Conservation (phyloP, 148 eudicot species). For the Gaultheria prostrata region DNA sequence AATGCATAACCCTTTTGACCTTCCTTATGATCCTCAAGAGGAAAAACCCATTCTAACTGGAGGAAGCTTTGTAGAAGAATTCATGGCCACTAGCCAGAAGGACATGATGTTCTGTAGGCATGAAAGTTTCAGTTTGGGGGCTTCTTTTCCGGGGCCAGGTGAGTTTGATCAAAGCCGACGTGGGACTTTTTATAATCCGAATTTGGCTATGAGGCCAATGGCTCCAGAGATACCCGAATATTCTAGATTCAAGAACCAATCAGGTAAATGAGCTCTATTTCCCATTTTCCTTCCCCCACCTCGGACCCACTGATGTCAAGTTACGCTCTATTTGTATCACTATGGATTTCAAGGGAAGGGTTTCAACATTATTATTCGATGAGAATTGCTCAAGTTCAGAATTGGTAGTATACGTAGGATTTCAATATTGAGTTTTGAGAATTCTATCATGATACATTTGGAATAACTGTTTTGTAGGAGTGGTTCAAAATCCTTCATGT, state of each 20-base stretch:
- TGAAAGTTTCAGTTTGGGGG: slow-evolving; percentile 45
- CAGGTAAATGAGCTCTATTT: slow-evolving; percentile 37
- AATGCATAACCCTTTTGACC: slow-evolving; percentile 64
- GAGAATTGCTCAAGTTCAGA: background rate
- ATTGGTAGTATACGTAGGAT: background rate
- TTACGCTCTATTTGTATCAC: background rate
- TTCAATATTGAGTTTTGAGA: background rate
- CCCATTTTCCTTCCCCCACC: background rate
- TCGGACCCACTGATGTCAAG: background rate
- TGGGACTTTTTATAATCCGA: slow-evolving; percentile 14
- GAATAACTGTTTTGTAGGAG: background rate
- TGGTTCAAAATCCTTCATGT: background rate
- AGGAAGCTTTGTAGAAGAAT: slow-evolving; percentile 62
- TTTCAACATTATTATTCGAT: background rate
- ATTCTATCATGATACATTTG: background rate
- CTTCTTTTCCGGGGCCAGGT: slow-evolving; percentile 18
- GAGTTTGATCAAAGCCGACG: slow-evolving; percentile 29
- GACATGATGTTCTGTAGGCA: slow-evolving; percentile 42
- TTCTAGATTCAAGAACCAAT: slow-evolving; percentile 31
- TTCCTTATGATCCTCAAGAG: slow-evolving; percentile 78
- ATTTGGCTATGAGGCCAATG: slow-evolving; percentile 30
- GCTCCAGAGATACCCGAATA: slow-evolving; percentile 23
- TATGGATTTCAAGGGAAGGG: background rate
- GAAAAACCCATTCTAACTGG: slow-evolving; percentile 74
- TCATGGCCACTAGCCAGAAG: slow-evolving; percentile 34